Evolutionary conservation across 441 rosid genomes (phyloP).

Genomic region (Populus hybrid): DNA sequence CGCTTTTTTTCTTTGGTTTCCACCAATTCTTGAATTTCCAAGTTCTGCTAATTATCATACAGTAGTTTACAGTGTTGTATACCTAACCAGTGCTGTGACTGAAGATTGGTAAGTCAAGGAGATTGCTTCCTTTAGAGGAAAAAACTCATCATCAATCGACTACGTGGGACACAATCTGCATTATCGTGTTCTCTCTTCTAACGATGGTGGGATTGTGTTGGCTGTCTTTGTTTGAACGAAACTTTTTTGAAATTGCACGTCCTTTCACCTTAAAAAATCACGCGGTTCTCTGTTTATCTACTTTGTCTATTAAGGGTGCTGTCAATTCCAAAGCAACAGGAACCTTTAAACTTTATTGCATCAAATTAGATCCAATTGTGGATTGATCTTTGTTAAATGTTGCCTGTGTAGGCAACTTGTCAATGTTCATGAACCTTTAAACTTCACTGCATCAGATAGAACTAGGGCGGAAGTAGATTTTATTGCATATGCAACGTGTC

Average conservation of each 20-base stretch:
- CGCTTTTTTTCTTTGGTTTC: slow-evolving; percentile 2
- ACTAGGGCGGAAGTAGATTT: neutral
- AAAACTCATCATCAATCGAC: slow-evolving; percentile 1
- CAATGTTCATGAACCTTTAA: neutral
- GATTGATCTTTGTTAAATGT: slow-evolving; percentile 4
- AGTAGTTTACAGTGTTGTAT: neutral
- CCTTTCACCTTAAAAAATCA: slow-evolving; percentile 18
- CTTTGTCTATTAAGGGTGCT: neutral
- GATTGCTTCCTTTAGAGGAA: slow-evolving; percentile 2
- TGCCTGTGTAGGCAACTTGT: neutral
- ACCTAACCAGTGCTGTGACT: slow-evolving; percentile 4
- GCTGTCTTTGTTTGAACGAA: slow-evolving; percentile 23
- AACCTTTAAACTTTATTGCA: neutral
- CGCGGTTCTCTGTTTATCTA: neutral
- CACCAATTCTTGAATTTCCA: neutral
- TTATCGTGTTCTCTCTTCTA: slow-evolving; percentile 33
- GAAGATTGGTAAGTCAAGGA: slow-evolving; percentile 3
- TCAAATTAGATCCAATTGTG: neutral
- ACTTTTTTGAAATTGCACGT: slow-evolving; percentile 12
- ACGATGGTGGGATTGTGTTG: slow-evolving; percentile 39
- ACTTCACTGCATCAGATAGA: neutral
- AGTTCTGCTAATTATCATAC: neutral
- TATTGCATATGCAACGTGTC: slow-evolving; percentile 6
- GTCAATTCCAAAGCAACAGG: neutral
- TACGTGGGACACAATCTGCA: slow-evolving; percentile 19